A percentile compares a stretch with the other conserved stretches of the same genome.
phyloP scores from a whole-genome alignment of 2,329 filamentous ascomycete species.

The Arthrobotrys megalospora region DNA sequence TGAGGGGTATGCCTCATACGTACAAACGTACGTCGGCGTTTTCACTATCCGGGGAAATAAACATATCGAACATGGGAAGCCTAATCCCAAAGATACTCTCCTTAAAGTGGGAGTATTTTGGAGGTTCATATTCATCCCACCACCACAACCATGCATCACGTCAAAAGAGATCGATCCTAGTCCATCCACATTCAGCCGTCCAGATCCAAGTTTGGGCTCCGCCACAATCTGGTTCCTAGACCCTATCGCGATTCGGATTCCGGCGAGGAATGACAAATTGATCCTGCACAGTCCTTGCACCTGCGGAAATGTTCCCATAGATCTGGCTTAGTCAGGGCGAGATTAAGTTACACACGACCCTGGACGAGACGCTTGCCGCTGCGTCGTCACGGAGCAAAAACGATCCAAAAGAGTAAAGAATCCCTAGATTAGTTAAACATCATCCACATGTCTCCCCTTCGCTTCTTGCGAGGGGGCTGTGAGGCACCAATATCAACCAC shows the following conservation, averaged over 20 bases:
- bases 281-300: constrained; percentile 37
- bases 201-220: constrained; percentile 39
- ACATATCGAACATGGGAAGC: constrained; percentile 30
- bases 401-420: constrained; percentile 59
- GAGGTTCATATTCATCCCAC: constrained; percentile 17
- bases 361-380: constrained; percentile 1
- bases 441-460: constrained; percentile 33
- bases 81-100: constrained; percentile 27
- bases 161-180: constrained; percentile 45
- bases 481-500: not conserved
- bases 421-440: constrained; percentile 27
- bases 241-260: constrained; percentile 58
- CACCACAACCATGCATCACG: constrained; percentile 31
- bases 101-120: constrained; percentile 36
- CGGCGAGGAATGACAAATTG: constrained; percentile 57
- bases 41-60: constrained; percentile 51
- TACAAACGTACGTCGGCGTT: constrained; percentile 48
- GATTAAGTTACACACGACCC: constrained; percentile 44
- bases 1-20: constrained; percentile 34
- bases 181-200: constrained; percentile 41
- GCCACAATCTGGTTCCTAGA: constrained; percentile 42
- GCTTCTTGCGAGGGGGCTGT: constrained; percentile 38
- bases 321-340: constrained; percentile 56
- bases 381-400: constrained; percentile 25
- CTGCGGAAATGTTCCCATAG: constrained; percentile 28